Evolutionary conservation across 495 filamentous ascomycete genomes (phyloP), one percentile per base, ranked within the genome.

Genomic region (Neurospora sp.): DNA sequence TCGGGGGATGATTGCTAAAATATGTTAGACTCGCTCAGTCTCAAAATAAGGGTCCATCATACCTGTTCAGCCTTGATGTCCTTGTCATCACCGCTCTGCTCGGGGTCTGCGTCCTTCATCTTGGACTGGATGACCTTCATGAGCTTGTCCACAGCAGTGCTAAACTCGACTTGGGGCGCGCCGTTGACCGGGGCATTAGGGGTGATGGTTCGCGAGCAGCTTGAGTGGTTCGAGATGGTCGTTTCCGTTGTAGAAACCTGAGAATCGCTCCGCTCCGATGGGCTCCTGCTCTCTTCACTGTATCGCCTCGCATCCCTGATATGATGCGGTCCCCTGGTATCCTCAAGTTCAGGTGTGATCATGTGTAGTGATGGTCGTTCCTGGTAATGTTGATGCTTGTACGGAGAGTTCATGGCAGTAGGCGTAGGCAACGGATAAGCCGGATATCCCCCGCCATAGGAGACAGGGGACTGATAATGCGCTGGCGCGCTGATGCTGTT

Each of bases 121-220:
- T 93, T 93, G 37, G 91, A 84, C 79, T 98, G 94, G 59, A 98
- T 97, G 7, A 92, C 88, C 81, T 92, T 94, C 93, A 97, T 96
- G 46, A 98, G 81, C n/a, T 89, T 89, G 79, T 98, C 95, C 62
- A 98, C 90, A 70, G 92, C 89, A 1, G 94, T 98, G 39, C 89
- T 88, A 82, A 94, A 96, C 66, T 89, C 84, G 66, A 89, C 78
- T 23, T 90, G 78, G 8, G 74, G 46, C 9, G 76, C 71, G 20
- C 73, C 74, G 31, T 76, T 72, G 31, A 80, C 74, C 5, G 78
- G 74, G 4, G 73, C 69, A 48, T 80, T 82, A 27, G 75, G 70
- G 10, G 74, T 71, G 69, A 82, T 76, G 9, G 72, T 77, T 75
- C 78, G 81, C 2, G 75, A 48, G 23, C 71, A 73, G 39, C 71